Percentiles rank a stretch among this genome's conserved stretches.
Evolutionary conservation across 2,329 filamentous ascomycete genomes (phyloP).

Genomic region (Neurospora sp.): DNA sequence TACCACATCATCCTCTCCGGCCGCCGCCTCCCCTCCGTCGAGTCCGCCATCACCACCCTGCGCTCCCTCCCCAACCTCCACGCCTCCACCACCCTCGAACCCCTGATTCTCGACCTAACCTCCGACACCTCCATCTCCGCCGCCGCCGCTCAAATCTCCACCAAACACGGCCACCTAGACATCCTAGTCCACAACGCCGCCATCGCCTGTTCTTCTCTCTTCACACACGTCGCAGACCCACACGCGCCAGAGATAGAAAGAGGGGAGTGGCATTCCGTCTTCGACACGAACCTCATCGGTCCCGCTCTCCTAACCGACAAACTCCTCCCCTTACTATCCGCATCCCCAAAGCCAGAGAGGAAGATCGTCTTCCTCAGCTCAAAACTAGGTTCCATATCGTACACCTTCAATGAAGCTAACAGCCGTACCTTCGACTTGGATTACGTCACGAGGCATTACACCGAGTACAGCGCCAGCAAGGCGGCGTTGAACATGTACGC

Average conservation of each 20-base stretch:
- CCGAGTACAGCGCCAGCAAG: constrained; percentile 19
- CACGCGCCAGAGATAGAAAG: constrained; percentile 5
- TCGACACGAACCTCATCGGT: constrained; percentile 24
- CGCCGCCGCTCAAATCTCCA: constrained; percentile 22
- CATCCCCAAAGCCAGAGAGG: constrained; percentile 14
- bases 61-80: constrained; percentile 8
- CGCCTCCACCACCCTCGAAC: constrained; percentile 17
- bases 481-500: constrained; percentile 20
- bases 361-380: constrained; percentile 20
- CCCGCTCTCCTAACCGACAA: constrained; percentile 21
- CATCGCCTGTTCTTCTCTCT: constrained; percentile 3
- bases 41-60: constrained; percentile 24
- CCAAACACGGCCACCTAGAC: constrained; percentile 24
- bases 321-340: constrained; percentile 24
- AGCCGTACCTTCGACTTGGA: constrained; percentile 1
- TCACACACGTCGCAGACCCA: neutral
- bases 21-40: constrained; percentile 25
- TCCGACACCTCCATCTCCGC: constrained; percentile 30
- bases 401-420: constrained; percentile 5
- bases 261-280: constrained; percentile 16
- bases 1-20: constrained; percentile 31
- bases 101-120: constrained; percentile 32
- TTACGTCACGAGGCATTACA: constrained; percentile 1
- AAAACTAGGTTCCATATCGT: constrained; percentile 11
- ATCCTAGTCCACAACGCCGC: constrained; percentile 26